Evolutionary conservation across 441 rosid genomes (phyloP), one percentile per base, ranked within the genome.

Genomic region (Erodium chrysanthum): DNA sequence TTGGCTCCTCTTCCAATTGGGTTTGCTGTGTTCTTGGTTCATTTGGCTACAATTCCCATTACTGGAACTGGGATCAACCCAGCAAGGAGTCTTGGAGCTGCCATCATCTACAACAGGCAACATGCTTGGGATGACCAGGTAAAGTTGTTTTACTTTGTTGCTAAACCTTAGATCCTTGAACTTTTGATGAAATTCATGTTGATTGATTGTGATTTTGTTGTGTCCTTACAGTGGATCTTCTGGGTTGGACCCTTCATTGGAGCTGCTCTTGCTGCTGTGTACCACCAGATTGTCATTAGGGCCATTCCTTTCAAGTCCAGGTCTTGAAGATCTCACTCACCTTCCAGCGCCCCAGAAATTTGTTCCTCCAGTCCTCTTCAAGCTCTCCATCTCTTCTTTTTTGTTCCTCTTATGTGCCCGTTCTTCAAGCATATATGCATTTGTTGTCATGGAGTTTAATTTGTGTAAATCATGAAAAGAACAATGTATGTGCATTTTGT

Each of bases 231-330:
- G 40, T 77, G 88, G 88, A 72, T 84, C 44, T 82, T 80, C 71
- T 84, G 86, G 84, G 81, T 82, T 22, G 88, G 88, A 69, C 86
- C 86, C 29, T 79, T 84, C 79, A 71, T 76, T 23, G 88, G 88
- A 18, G 82, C 84, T 61, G 83, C 83, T 15, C 80, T 82, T 7
- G 88, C 85, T 48, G 83, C 85, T 27, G 72, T 82, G 0, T 85
- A 83, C 76, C 81, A 81, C 66, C 78, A 79, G 71, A 68, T 74
- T n/a, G 84, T 82, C 68, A 76, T 84, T 73, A 74, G 83, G 74
- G 84, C 86, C 40, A 76, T 76, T 56, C 80, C 88, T 14, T 84
- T 82, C 77, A 79, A 76, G 73, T 60, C 74, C 68, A 52, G 40
- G 33, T 54, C 69, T 40, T 59, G 68, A 76, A n/a, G n/a, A n/a